Evolutionary conservation across 345 rosid species (phyloP).

Genomic region (Anacardium occidentale): DNA sequence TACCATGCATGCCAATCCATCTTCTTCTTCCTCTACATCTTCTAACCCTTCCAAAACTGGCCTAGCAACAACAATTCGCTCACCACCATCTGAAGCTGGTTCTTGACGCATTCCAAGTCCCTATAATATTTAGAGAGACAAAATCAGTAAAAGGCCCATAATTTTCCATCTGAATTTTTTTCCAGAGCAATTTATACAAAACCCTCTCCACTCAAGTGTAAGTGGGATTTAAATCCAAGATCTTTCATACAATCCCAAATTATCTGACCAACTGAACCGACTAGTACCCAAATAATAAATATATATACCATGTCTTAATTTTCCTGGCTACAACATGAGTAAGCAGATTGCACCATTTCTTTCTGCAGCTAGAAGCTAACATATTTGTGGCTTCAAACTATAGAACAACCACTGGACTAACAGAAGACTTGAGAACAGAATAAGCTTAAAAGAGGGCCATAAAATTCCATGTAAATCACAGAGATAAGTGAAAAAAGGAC

Average conservation of each 20-base stretch:
- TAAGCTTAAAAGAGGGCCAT: background rate
- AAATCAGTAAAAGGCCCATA: conserved; percentile 19
- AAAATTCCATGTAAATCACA: background rate
- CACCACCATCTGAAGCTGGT: conserved; percentile 84
- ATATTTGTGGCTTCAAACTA: background rate
- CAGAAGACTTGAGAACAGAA: background rate
- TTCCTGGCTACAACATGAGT: background rate
- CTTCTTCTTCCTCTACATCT: conserved; percentile 82
- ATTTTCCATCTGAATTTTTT: too few relatives aligned
- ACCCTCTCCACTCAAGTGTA: too few relatives aligned
- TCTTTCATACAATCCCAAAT: too few relatives aligned
- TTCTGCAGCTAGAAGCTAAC: background rate
- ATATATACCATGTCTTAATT: background rate
- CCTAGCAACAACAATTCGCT: conserved; percentile 73
- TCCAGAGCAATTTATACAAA: too few relatives aligned
- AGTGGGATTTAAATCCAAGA: too few relatives aligned
- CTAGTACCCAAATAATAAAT: conserved; percentile 7
- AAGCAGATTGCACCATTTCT: background rate
- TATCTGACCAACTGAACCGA: too few relatives aligned
- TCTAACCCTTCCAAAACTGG: conserved; percentile 94
- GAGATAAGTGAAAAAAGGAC: background rate
- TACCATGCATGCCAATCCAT: conserved; percentile 98
- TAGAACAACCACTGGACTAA: background rate
- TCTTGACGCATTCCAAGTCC: conserved; percentile 92
- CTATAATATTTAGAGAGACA: conserved; percentile 29